A percentile compares a stretch with the other conserved stretches of the same genome.
Evolutionary conservation across 805 yeast genomes (phyloP).

Genomic region (Suhomyces sp.): DNA sequence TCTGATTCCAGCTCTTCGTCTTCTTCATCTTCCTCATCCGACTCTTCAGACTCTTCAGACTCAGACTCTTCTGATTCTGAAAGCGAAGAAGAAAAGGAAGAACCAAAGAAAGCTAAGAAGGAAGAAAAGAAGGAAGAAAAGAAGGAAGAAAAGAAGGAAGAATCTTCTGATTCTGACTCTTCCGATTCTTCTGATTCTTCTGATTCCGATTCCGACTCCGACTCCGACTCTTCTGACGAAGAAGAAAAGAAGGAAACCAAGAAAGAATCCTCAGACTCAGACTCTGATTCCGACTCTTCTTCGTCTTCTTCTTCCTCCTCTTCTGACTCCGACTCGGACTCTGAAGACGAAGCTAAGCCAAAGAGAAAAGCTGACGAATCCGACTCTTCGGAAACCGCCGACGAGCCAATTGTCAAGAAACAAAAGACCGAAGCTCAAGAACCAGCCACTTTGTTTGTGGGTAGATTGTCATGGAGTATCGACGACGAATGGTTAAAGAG

Average conservation of each 20-base stretch:
- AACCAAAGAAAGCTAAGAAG: constrained; percentile 13
- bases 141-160: constrained; percentile 14
- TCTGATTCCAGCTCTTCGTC: constrained; percentile 15
- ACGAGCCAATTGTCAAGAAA: constrained; percentile 48
- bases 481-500: constrained; percentile 91
- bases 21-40: constrained; percentile 9
- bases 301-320: constrained; percentile 21
- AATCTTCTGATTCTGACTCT: constrained; percentile 16
- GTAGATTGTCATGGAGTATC: constrained; percentile 95
- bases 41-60: too few relatives aligned
- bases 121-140: constrained; percentile 9
- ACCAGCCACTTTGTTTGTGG: constrained; percentile 90
- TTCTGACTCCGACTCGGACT: constrained; percentile 34
- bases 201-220: constrained; percentile 22
- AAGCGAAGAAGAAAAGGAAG: constrained; percentile 17
- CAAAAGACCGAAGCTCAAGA: constrained; percentile 50
- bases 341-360: constrained; percentile 34
- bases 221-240: constrained; percentile 34
- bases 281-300: constrained; percentile 29
- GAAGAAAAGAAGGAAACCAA: constrained; percentile 14
- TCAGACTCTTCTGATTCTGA: constrained; percentile 17
- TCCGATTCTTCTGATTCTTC: constrained; percentile 20
- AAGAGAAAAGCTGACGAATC: constrained; percentile 20
- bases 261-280: constrained; percentile 24
- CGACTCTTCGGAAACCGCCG: constrained; percentile 6